A percentile compares a stretch with the other conserved stretches of the same genome.
These are phyloP conservation scores for Emericellopsis atlantica DNA, from an alignment of 2,329 filamentous ascomycete species.

Conservation along the genomic window DNA sequence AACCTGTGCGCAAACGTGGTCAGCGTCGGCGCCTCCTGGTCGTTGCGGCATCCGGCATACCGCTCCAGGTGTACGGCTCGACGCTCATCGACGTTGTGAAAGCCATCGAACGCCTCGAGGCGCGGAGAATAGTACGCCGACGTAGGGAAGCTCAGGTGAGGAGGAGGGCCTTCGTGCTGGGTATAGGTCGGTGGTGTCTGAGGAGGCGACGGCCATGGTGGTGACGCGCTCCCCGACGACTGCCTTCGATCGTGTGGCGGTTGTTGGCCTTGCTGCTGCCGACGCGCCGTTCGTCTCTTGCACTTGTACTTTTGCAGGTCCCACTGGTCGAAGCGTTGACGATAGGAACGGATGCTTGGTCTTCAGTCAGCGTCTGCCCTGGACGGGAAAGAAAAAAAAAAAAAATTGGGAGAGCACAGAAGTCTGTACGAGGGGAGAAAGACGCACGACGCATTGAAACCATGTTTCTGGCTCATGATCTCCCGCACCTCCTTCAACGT, in stretches of 20 bases:
- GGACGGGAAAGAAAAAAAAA: not conserved
- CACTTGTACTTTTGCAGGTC: conserved; percentile 32
- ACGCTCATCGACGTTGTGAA: no score
- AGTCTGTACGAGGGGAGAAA: conserved; percentile 1
- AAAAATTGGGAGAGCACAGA: not conserved
- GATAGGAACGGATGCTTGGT: conserved; percentile 29
- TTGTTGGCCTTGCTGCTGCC: not conserved
- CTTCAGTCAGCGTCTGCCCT: not conserved
- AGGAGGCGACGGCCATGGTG: conserved; percentile 1
- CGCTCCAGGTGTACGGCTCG: no score
- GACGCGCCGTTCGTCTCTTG: conserved; percentile 13
- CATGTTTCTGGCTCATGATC: conserved; percentile 23
- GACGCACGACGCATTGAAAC: conserved; percentile 28
- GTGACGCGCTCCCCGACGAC: no score
- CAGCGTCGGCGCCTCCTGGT: no score
- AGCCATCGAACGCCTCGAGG: no score
- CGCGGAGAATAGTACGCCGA: no score
- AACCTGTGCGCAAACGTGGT: no score
- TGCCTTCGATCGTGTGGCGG: no score
- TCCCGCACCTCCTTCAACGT: conserved; percentile 26
- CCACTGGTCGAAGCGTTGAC: conserved; percentile 34
- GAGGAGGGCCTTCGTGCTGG: no score
- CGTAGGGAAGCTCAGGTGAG: no score
- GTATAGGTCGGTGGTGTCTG: not conserved
- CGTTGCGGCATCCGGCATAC: no score